A percentile compares a stretch with the other conserved stretches of the same genome.
phyloP scores from a whole-genome alignment of 495 filamentous ascomycete species.

The Parachaetomium inaequale region DNA sequence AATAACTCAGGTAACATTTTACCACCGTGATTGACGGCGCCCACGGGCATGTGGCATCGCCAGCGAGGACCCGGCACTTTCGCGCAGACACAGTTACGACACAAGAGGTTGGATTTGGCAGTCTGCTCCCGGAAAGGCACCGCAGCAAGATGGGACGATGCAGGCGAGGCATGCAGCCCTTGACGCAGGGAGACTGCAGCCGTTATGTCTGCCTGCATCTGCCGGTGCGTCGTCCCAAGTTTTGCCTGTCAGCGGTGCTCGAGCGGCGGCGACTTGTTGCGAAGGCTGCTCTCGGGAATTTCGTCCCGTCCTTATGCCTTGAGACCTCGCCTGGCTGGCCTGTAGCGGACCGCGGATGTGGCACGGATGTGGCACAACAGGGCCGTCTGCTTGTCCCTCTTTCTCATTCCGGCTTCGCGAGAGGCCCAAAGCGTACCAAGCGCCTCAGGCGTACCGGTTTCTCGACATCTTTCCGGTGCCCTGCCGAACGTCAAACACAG shows the following conservation, averaged over 20 bases:
- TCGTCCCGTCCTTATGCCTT: conserved; percentile 32
- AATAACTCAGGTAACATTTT: too few species aligned
- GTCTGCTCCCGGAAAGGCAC: background rate
- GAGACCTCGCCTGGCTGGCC: conserved; percentile 20
- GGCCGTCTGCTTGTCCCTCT: conserved; percentile 18
- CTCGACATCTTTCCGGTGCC: conserved; percentile 21
- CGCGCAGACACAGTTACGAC: background rate
- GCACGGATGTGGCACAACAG: conserved; percentile 25
- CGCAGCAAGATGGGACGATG: conserved; percentile 8
- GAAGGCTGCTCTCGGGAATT: conserved; percentile 28
- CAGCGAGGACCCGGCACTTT: background rate
- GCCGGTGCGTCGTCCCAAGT: conserved; percentile 24
- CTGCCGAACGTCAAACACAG: conserved; percentile 33
- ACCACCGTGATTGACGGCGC: too few species aligned
- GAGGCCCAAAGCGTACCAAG: conserved; percentile 25
- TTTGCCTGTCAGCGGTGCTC: conserved; percentile 11
- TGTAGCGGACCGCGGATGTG: conserved; percentile 24
- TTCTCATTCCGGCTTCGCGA: conserved; percentile 16
- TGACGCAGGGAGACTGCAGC: conserved; percentile 1
- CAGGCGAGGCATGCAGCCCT: background rate
- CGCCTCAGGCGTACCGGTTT: conserved; percentile 23
- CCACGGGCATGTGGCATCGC: background rate
- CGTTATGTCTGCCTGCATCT: conserved; percentile 1
- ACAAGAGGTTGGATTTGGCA: background rate
- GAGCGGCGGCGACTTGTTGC: conserved; percentile 14